Evolutionary conservation across 2,329 filamentous ascomycete species (phyloP).

Genomic region (Hirsutella minnesotensis): DNA sequence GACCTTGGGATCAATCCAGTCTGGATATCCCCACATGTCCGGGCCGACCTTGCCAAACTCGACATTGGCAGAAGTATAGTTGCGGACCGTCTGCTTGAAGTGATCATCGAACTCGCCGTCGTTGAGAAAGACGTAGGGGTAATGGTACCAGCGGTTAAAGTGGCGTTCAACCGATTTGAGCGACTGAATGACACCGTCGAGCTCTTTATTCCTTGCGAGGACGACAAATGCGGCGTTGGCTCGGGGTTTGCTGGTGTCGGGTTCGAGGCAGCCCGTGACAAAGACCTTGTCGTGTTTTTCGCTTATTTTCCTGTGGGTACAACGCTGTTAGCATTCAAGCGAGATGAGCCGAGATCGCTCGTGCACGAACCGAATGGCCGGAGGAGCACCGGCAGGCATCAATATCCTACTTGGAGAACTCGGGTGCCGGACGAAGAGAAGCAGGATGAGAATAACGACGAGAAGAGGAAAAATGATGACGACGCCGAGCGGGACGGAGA

Average conservation of each 20-base stretch:
- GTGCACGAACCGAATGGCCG: constrained; percentile 66
- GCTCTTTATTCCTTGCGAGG: constrained; percentile 86
- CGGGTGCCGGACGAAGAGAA: constrained; percentile 82
- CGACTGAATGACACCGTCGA: constrained; percentile 91
- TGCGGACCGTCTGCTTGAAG: constrained; percentile 78
- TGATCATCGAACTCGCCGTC: constrained; percentile 93
- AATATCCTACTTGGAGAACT: constrained; percentile 70
- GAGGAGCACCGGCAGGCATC: constrained; percentile 79
- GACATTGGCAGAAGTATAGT: constrained; percentile 77
- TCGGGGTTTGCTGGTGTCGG: constrained; percentile 64
- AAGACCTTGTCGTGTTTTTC: constrained; percentile 97
- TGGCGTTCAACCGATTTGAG: constrained; percentile 96
- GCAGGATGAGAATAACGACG: constrained; percentile 79
- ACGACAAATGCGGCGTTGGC: constrained; percentile 96
- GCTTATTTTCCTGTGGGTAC: constrained; percentile 67
- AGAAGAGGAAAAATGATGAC: constrained; percentile 87
- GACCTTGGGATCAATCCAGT: constrained; percentile 90
- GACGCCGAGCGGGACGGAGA: constrained; percentile 85
- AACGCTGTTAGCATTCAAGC: constrained; percentile 7
- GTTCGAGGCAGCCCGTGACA: constrained; percentile 75
- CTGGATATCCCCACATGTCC: constrained; percentile 90
- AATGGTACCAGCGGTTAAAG: constrained; percentile 98
- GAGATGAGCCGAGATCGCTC: neutral
- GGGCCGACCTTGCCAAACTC: constrained; percentile 91
- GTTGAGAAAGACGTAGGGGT: constrained; percentile 97